phyloP scores from a whole-genome alignment of 2,329 filamentous ascomycete genomes.

The Fonsecaea pugnacius region DNA sequence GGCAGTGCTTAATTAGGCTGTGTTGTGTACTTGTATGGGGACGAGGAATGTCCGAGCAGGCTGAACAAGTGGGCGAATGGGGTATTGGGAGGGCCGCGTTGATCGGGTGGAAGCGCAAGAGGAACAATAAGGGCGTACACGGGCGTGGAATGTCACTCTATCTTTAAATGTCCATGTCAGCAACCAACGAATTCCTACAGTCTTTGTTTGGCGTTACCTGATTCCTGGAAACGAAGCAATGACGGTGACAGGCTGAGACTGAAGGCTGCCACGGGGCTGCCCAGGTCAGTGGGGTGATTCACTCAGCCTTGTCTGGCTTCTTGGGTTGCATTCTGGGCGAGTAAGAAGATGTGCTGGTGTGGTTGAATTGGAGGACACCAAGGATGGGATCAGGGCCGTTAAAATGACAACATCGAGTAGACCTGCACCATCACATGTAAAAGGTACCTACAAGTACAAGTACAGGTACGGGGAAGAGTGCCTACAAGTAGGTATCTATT shows the following conservation, averaged over 20 bases:
- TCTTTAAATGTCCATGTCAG: slow-evolving; percentile 1
- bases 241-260: background rate
- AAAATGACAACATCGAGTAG: slow-evolving; percentile 5
- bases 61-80: background rate
- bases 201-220: background rate
- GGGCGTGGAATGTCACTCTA: slow-evolving; percentile 11
- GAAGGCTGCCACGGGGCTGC: background rate
- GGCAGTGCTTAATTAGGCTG: background rate
- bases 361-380: background rate
- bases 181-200: background rate
- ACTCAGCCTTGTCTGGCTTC: background rate
- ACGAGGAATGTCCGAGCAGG: slow-evolving; percentile 2
- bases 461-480: too few species aligned
- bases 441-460: too few species aligned
- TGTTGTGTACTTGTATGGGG: background rate
- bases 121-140: background rate
- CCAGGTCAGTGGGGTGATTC: background rate
- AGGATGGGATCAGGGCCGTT: background rate
- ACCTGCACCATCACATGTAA: background rate
- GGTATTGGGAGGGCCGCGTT: background rate
- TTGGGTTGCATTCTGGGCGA: background rate
- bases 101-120: background rate
- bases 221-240: background rate
- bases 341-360: background rate
- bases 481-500: too few species aligned